These are phyloP conservation scores for Saccharomyces hybrid DNA, from an alignment of 1,139 yeast species.

Conservation along the genomic window DNA sequence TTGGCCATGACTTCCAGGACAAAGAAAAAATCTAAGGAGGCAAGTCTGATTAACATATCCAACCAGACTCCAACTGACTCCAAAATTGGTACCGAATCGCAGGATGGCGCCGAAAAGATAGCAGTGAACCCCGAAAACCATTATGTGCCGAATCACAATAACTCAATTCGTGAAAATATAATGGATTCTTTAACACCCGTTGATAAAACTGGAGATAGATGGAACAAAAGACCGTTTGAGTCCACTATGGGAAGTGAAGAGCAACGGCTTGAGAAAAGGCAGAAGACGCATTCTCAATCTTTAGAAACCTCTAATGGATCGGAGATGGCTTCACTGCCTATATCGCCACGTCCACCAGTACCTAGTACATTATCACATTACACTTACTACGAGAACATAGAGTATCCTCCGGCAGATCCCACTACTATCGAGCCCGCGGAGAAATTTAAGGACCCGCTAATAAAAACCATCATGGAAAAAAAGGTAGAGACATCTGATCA, in stretches of 20 bases:
- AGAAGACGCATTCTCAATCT: neutral
- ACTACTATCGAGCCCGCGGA: conserved; percentile 9
- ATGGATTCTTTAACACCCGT: neutral
- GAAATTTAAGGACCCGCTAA: conserved; percentile 5
- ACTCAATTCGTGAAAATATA: neutral
- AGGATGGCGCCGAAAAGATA: neutral
- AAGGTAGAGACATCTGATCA: conserved; percentile 11
- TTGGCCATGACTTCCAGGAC: neutral
- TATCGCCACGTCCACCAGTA: neutral
- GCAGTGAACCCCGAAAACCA: neutral
- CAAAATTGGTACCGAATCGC: neutral
- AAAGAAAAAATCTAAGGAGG: neutral
- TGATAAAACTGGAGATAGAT: neutral
- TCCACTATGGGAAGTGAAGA: neutral
- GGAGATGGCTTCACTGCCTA: neutral
- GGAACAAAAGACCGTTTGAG: neutral
- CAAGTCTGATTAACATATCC: neutral
- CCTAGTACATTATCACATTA: neutral
- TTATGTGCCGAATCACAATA: neutral
- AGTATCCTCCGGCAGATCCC: conserved; percentile 11
- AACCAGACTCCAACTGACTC: neutral
- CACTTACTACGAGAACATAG: neutral
- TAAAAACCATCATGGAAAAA: conserved; percentile 6
- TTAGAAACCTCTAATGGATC: neutral
- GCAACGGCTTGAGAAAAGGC: neutral